Base-by-base conservation (phyloP, 2,329 filamentous ascomycete species). In the Didymella arachidicola region DNA sequence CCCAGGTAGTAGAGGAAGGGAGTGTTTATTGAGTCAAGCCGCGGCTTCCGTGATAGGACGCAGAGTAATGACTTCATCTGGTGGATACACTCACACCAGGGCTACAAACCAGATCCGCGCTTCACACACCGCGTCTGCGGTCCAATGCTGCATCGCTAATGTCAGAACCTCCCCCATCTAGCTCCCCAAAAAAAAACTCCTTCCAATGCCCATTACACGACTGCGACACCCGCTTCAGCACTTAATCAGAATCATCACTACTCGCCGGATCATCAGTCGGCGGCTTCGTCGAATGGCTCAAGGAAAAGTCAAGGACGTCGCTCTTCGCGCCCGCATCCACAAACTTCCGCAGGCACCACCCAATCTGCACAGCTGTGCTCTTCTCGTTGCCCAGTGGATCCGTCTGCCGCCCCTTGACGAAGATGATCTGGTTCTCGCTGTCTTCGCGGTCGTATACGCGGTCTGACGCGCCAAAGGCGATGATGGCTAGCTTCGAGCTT, bases 381-480 rank as follows among this genome's bases (percentile, higher is more conserved):
- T 70, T 72, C 48, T 74, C 74, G 38, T 71, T 73, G 27, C 79
- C 80, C 7, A 82, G 70, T 0, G 79, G 78, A 45, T 80, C 77
- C 1, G 74, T 60, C 42, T 78, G 76, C 7, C 73, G 76, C 7
- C 79, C 80, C 53, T 79, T 79, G 27, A 81, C 75, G 62, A 79
- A 82, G 48, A 82, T 77, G 58, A 81, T 74, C 59, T 81, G 79
- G 58, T 80, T 81, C 57, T 75, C 73, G 50, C 73, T 77, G 57
- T 82, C 80, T 65, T 81, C 78, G 18, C 79, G 78, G 53, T 80
- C 79, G 64, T 81, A 81, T 14, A 81, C 77, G 47, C 78, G 79
- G 59, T 82, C 79, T 1, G 78, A 80, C 11, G 77, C 74, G 16
- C 80, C 80, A 61, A 81, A 82, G 2, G 80, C 80, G 36, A 81